Evolutionary conservation across 2,329 filamentous ascomycete species (phyloP), one percentile per base, ranked within the genome.

Genomic region (Pseudogymnoascus verrucosus): DNA sequence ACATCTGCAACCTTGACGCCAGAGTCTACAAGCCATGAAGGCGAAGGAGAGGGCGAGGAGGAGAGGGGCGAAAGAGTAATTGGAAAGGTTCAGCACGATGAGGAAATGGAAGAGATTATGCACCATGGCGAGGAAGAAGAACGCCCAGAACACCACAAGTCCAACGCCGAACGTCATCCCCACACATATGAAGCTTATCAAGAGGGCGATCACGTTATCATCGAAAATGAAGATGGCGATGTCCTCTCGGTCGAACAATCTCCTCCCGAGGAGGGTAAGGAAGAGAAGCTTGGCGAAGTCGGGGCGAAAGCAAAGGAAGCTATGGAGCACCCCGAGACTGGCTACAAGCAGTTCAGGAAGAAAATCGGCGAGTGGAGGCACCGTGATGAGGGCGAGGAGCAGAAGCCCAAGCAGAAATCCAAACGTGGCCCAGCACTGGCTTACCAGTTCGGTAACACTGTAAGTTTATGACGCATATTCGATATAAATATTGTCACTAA

Each of bases 221-320:
- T 96, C 63, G 93, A 98, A 75, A 89, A 96, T 69, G 80, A 87
- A 66, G 89, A 96, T 64, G 93, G 93, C 6, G 93, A 97, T 63
- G 93, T 97, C 2, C 74, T 97, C 5, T 84, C 84, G 16, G 84
- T 90, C 0, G 81, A 87, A 67, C 75, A 83, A 44, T 80, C 74
- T 10, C 72, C 68, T 11, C 44, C 70, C 10, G 44, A 62, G 16
- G 31, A 76, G 19, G 74, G 74, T 21, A 34, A 34, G 28, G n/a
- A 16, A 19, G n/a, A 34, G 10, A 57, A 57, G 51, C 5, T 7
- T 68, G 39, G 67, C 68, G 63, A 68, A 70, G 59, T 62, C 70
- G 31, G 66, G 70, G 7, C 72, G 76, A 54, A 72, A 73, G 16
- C 51, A 71, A 39, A 70, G 69, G 39, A 66, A 47, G 36, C 23